phyloP scores from a whole-genome alignment of 768 basidiomycete genomes.

The Clavaria fumosa region DNA sequence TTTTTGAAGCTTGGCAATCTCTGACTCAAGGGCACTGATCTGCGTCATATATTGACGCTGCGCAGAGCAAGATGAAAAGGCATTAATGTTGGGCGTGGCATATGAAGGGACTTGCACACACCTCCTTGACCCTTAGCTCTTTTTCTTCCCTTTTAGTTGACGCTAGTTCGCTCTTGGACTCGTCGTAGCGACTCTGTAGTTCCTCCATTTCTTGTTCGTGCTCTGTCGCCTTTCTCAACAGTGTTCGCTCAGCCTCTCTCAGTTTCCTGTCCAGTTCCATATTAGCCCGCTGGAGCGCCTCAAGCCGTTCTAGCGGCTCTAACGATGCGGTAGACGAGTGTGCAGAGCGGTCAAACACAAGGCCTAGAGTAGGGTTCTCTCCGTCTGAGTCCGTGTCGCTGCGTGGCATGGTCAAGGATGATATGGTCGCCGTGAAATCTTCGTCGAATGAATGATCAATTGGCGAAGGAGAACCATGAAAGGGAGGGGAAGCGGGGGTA shows the following conservation, averaged over 20 bases:
- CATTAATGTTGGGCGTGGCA: conserved; percentile 2
- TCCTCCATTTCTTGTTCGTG: conserved; percentile 79
- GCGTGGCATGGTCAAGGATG: conserved; percentile 44
- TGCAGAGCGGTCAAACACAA: conserved; percentile 44
- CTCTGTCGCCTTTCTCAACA: conserved; percentile 51
- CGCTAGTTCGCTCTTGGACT: conserved; percentile 58
- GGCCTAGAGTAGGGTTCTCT: conserved; percentile 33
- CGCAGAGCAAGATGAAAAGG: conserved; percentile 7
- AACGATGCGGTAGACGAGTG: conserved; percentile 53
- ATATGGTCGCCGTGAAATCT: conserved; percentile 25
- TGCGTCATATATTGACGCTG: conserved; percentile 52
- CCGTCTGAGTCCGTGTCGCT: conserved; percentile 32
- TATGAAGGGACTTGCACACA: conserved; percentile 20
- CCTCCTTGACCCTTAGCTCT: conserved; percentile 79
- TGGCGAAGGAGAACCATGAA: not conserved
- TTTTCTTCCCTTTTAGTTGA: conserved; percentile 85
- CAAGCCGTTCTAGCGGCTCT: conserved; percentile 56
- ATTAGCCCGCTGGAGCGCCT: conserved; percentile 59
- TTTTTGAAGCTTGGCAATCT: conserved; percentile 62
- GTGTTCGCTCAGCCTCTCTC: conserved; percentile 53
- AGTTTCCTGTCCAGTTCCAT: conserved; percentile 61
- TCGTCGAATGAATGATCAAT: conserved; percentile 16
- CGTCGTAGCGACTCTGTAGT: conserved; percentile 62
- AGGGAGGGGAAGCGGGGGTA: conserved; percentile 8
- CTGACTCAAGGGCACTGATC: conserved; percentile 58